A percentile compares a stretch with the other conserved stretches of the same genome.
phyloP scores from a whole-genome alignment of 2,329 filamentous ascomycete genomes.

The Apiospora rasikravindrae region DNA sequence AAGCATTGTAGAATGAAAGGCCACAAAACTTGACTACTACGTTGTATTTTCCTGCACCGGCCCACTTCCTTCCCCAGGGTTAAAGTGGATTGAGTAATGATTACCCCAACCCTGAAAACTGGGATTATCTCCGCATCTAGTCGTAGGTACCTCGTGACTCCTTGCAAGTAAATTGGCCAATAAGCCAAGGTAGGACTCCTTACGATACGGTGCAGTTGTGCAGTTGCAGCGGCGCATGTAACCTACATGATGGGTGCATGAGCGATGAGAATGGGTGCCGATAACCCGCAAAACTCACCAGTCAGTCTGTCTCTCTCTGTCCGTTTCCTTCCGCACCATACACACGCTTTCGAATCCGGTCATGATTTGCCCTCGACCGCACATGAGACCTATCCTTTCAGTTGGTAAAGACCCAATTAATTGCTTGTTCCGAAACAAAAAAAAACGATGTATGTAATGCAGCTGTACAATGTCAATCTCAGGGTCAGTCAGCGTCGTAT shows the following conservation, averaged over 20 bases:
- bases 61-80: neutral
- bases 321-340: neutral
- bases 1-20: too few relatives aligned
- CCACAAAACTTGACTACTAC: neutral
- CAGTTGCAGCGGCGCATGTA: neutral
- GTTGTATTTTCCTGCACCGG: neutral
- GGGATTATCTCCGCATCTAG: neutral
- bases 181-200: neutral
- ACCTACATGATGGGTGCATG: neutral
- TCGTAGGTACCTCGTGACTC: neutral
- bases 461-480: neutral
- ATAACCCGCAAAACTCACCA: neutral
- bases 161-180: neutral
- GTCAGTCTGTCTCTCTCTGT: neutral
- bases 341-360: neutral
- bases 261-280: neutral
- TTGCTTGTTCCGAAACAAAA: neutral
- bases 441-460: neutral
- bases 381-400: neutral
- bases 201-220: neutral
- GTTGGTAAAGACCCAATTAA: neutral
- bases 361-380: slow-evolving; percentile 1
- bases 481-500: neutral
- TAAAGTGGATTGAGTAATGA: neutral
- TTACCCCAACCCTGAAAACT: neutral